A percentile compares a stretch with the other conserved stretches of the same genome.
These are phyloP conservation scores for Ascochyta rabiei DNA, from an alignment of 2,329 filamentous ascomycete genomes.

Conservation along the genomic window DNA sequence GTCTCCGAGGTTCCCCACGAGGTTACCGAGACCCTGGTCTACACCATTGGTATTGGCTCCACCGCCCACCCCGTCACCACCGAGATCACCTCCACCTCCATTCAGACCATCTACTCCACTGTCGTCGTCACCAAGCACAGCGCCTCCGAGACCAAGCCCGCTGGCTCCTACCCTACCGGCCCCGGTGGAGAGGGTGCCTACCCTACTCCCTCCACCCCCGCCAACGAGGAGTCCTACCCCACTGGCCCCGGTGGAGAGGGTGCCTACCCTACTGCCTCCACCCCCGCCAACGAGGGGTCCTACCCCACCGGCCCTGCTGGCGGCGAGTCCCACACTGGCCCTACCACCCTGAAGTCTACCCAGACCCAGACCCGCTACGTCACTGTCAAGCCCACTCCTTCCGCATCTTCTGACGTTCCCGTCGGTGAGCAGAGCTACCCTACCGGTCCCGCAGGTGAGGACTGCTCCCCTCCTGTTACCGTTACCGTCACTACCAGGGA, in stretches of 20 bases:
- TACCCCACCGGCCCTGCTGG: conserved; percentile 20
- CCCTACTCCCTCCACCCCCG: neutral
- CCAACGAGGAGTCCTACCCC: neutral
- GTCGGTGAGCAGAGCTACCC: conserved; percentile 22
- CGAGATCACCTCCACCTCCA: conserved; percentile 39
- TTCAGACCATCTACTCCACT: conserved; percentile 43
- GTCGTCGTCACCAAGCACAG: conserved; percentile 35
- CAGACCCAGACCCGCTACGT: conserved; percentile 45
- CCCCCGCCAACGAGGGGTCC: conserved; percentile 14
- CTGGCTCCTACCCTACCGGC: conserved; percentile 21
- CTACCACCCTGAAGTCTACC: conserved; percentile 41
- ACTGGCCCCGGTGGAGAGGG: neutral
- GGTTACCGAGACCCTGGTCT: conserved; percentile 51
- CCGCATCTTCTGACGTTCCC: conserved; percentile 15
- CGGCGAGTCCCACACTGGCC: conserved; percentile 15
- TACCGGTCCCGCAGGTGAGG: conserved; percentile 17
- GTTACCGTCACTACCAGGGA: conserved; percentile 47
- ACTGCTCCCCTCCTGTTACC: conserved; percentile 43
- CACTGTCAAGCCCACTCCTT: conserved; percentile 41
- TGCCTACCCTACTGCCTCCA: neutral
- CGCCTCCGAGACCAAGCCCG: conserved; percentile 6
- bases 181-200: conserved; percentile 10
- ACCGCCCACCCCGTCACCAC: conserved; percentile 55
- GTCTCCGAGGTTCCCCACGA: conserved; percentile 40
- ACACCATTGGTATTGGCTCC: conserved; percentile 49